A percentile compares a stretch with the other conserved stretches of the same genome.
Evolutionary conservation across 2,329 filamentous ascomycete genomes (phyloP).

Genomic region (Emmonsiellopsis sp.): DNA sequence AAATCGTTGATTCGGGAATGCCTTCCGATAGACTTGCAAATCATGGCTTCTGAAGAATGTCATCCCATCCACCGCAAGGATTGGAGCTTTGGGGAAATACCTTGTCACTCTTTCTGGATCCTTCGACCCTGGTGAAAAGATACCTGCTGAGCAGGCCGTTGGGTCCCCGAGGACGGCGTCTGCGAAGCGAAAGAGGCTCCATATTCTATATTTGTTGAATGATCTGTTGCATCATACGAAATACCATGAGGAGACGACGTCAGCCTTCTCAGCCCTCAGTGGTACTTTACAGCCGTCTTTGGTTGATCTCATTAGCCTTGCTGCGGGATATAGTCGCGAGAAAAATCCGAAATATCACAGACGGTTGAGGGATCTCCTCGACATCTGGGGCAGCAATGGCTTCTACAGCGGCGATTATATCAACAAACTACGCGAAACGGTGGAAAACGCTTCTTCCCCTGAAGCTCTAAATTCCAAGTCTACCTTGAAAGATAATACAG

Average conservation of each 20-base stretch:
- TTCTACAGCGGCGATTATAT: constrained; percentile 52
- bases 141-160: constrained; percentile 6
- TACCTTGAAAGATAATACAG: constrained; percentile 16
- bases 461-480: constrained; percentile 22
- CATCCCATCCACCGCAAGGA: constrained; percentile 56
- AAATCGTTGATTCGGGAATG: constrained; percentile 18
- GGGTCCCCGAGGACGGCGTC: constrained; percentile 36
- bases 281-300: constrained; percentile 50
- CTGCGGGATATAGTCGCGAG: constrained; percentile 43
- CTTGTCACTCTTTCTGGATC: constrained; percentile 59
- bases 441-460: constrained; percentile 35
- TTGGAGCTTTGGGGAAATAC: constrained; percentile 64
- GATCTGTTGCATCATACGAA: constrained; percentile 66
- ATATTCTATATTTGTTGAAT: constrained; percentile 68
- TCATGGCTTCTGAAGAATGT: constrained; percentile 70
- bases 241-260: constrained; percentile 36
- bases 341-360: constrained; percentile 55
- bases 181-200: constrained; percentile 58
- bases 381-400: constrained; percentile 58
- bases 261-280: constrained; percentile 42
- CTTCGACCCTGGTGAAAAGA: constrained; percentile 26
- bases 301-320: constrained; percentile 51
- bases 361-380: constrained; percentile 56
- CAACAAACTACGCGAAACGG: constrained; percentile 49
- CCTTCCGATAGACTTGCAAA: constrained; percentile 64